Evolutionary conservation across 78 protist genomes (phyloP).

Genomic region (Tieghemostelium lacteum): DNA sequence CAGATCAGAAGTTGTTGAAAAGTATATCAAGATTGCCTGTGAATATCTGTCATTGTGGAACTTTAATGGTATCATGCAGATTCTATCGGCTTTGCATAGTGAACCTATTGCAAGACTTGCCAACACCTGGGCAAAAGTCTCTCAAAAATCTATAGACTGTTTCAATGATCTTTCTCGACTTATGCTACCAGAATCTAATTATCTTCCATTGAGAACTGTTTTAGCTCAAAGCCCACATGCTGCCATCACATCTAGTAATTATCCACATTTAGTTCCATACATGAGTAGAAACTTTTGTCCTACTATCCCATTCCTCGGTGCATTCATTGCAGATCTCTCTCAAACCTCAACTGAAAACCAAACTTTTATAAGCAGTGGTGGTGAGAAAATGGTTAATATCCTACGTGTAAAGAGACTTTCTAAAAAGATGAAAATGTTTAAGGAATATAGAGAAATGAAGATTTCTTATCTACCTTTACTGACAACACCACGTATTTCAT

Average conservation of each 20-base stretch:
- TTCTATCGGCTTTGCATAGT: slow-evolving; percentile 52
- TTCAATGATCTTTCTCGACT: slow-evolving; percentile 49
- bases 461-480: slow-evolving; percentile 13
- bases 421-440: slow-evolving; percentile 71
- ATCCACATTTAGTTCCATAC: slow-evolving; percentile 11
- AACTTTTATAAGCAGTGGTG: slow-evolving; percentile 50
- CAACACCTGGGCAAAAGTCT: slow-evolving; percentile 42
- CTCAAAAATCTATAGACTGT: slow-evolving; percentile 49
- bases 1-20: slow-evolving; percentile 20
- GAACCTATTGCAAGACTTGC: slow-evolving; percentile 50
- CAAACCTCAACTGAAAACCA: slow-evolving; percentile 73
- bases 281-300: slow-evolving; percentile 53
- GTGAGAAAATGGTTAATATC: slow-evolving; percentile 71
- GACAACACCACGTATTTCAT: neutral
- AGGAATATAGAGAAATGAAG: slow-evolving; percentile 60
- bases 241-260: neutral
- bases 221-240: slow-evolving; percentile 11
- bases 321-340: slow-evolving; percentile 70
- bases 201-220: slow-evolving; percentile 34
- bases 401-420: slow-evolving; percentile 62
- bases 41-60: slow-evolving; percentile 67
- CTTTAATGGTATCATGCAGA: slow-evolving; percentile 80
- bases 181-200: slow-evolving; percentile 65
- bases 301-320: slow-evolving; percentile 71
- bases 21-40: slow-evolving; percentile 39